Evolutionary conservation across 257 asterid genomes (phyloP).

Genomic region (Solanum sejunctum): DNA sequence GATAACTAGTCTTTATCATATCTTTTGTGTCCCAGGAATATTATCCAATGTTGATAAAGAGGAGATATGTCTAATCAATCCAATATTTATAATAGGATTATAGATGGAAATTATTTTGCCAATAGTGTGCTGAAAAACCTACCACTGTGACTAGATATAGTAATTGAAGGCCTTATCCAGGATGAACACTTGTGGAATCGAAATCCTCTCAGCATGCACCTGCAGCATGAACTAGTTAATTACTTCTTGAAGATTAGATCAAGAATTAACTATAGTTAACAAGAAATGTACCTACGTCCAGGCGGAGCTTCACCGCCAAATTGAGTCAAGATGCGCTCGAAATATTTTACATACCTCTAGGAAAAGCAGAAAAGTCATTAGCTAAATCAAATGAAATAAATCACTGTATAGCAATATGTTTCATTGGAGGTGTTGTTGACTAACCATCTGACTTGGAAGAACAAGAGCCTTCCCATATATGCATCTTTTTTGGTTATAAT

Average conservation of each 20-base stretch:
- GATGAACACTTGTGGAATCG: conserved; percentile 81
- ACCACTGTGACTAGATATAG: conserved; percentile 88
- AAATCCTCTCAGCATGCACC: conserved; percentile 99
- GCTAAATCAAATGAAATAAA: background rate
- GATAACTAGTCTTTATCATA: background rate
- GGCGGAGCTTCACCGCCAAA: conserved; percentile 80
- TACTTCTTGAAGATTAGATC: conserved; percentile 8
- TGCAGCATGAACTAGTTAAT: conserved; percentile 20
- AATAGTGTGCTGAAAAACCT: conserved; percentile 2
- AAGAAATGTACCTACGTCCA: conserved; percentile 92
- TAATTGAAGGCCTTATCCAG: conserved; percentile 94
- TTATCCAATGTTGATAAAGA: background rate
- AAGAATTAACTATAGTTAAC: conserved; percentile 15
- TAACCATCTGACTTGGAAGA: conserved; percentile 94
- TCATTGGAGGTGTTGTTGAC: conserved; percentile 23
- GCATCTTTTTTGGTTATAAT: conserved; percentile 88
- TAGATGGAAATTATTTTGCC: background rate
- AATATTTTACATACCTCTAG: conserved; percentile 92
- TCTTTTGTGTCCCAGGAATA: background rate
- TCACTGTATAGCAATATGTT: background rate
- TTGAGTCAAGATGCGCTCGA: conserved; percentile 47
- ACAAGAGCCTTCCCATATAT: conserved; percentile 89
- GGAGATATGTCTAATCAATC: background rate
- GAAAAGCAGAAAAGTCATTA: conserved; percentile 11
- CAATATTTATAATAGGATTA: background rate